Percentiles rank a stretch among this genome's conserved stretches.
Conservation (phyloP, 805 yeast genomes). For the Starmerella powellii region DNA sequence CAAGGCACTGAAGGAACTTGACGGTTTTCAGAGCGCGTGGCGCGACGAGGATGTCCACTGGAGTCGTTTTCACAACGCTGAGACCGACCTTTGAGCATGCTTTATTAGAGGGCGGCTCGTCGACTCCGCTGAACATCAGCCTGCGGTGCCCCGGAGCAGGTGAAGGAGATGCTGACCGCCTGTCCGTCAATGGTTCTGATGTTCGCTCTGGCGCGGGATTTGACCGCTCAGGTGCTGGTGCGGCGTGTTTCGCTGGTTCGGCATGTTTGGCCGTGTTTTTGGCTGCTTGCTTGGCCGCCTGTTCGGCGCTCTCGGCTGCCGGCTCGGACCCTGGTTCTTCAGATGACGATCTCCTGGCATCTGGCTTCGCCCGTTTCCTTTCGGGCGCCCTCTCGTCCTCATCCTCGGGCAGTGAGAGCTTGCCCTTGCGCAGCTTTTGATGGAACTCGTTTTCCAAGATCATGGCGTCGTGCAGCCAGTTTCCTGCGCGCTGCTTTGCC, state of each 20-base stretch:
- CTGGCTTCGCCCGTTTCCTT: background rate
- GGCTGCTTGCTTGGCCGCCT: too few species aligned
- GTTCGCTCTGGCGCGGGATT: too few species aligned
- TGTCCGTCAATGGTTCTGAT: background rate
- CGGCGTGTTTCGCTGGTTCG: too few species aligned
- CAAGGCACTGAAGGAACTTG: slow-evolving; percentile 63
- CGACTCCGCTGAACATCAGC: slow-evolving; percentile 25
- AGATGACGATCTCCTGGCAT: too few species aligned
- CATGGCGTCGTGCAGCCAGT: slow-evolving; percentile 47
- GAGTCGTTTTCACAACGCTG: slow-evolving; percentile 33
- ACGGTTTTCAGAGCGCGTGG: slow-evolving; percentile 78
- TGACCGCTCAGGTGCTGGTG: too few species aligned
- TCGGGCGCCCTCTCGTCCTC: slow-evolving; percentile 3
- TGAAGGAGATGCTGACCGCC: slow-evolving; percentile 1
- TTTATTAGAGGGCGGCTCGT: slow-evolving; percentile 17
- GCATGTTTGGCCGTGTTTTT: too few species aligned
- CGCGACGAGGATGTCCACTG: slow-evolving; percentile 43
- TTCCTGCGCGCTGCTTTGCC: slow-evolving; percentile 57
- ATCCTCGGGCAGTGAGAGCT: slow-evolving; percentile 1
- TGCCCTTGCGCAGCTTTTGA: slow-evolving; percentile 31
- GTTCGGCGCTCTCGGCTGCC: too few species aligned
- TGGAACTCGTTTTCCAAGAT: slow-evolving; percentile 51
- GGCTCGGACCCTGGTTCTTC: too few species aligned
- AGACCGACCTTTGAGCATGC: slow-evolving; percentile 43
- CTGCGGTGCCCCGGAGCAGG: slow-evolving; percentile 5